Conservation (phyloP, 2,329 filamentous ascomycete species). For the Aspergillus aculeatus region DNA sequence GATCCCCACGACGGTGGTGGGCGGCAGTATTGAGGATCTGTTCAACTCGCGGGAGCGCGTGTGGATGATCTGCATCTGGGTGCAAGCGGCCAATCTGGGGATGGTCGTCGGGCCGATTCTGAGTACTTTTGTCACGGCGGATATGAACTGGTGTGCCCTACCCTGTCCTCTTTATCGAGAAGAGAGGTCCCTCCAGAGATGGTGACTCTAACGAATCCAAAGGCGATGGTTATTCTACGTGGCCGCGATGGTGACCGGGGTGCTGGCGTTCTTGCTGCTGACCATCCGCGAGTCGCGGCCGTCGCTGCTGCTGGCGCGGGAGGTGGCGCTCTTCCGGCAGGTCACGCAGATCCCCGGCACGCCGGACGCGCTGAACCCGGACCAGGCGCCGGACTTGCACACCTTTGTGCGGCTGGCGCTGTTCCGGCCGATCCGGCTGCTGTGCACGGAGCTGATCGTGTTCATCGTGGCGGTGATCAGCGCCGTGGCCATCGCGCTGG, state of each 20-base stretch:
- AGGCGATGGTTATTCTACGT: slow-evolving; percentile 50
- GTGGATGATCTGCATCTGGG: slow-evolving; percentile 50
- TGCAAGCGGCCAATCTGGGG: slow-evolving; percentile 44
- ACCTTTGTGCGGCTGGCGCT: slow-evolving; percentile 43
- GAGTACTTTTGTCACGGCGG: slow-evolving; percentile 42
- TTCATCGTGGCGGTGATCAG: slow-evolving; percentile 45
- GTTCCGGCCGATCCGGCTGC: slow-evolving; percentile 42
- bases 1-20: slow-evolving; percentile 49
- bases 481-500: slow-evolving; percentile 46
- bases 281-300: slow-evolving; percentile 48
- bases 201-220: background rate
- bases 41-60: slow-evolving; percentile 48
- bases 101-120: slow-evolving; percentile 47
- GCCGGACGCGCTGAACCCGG: slow-evolving; percentile 39
- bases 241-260: slow-evolving; percentile 40
- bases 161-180: background rate
- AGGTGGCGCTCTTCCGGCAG: slow-evolving; percentile 32
- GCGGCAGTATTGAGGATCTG: slow-evolving; percentile 52
- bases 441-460: slow-evolving; percentile 51
- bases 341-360: slow-evolving; percentile 23
- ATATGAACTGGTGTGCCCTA: slow-evolving; percentile 37
- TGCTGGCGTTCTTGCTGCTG: slow-evolving; percentile 36
- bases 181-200: background rate
- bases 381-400: slow-evolving; percentile 37
- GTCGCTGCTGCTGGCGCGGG: slow-evolving; percentile 40